Evolutionary conservation across 352 stramenopile genomes (phyloP), one percentile per base, ranked within the genome.

Genomic region (Phytophthora sansomeana): DNA sequence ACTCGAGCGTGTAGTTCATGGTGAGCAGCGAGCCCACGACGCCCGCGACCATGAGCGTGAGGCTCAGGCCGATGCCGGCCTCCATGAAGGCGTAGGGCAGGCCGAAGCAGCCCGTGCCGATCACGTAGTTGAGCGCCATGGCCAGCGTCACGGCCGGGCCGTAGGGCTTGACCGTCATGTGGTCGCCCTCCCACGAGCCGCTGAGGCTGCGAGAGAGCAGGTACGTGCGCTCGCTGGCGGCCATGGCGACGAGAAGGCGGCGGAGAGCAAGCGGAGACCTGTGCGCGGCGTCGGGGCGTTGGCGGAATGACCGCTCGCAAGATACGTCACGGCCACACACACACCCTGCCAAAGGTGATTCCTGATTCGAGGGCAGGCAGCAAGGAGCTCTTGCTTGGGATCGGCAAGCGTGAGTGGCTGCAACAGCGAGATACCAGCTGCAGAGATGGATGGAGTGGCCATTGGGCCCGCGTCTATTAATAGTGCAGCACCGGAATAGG

Each of bases 1-100:
- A 90, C 60, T 95, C 87, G 49, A 95, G 75, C 64, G 87, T 95
- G 77, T 95, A 95, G 73, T 95, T 95, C 87, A 95, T 95, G 21
- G 87, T 93, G 43, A 95, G 48, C 14, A 93, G 58, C 28, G 85
- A 85, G 26, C 83, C 83, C 3, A 84, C 16, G 28, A 90, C 81
- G 49, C 87, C 85, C 14, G 85, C 48, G 38, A 91, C 50, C 65
- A 95, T 82, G 58, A 95, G 74, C 14, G 58, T 57, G 8, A 83
- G 68, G 17, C 77, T 82, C 50, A 95, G 81, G 14, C 72, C 77
- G 39, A 95, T 80, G 43, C 87, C 87, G 9, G 77, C 85, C 49
- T 85, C 60, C 69, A 81, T 83, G 72, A 95, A 95, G 14, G 87
- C 87, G 61, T 80, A 93, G 10, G 87, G 87, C 30, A 95, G 69